Evolutionary conservation across 257 asterid species (phyloP).

Genomic region (Primulina huaijiensis): DNA sequence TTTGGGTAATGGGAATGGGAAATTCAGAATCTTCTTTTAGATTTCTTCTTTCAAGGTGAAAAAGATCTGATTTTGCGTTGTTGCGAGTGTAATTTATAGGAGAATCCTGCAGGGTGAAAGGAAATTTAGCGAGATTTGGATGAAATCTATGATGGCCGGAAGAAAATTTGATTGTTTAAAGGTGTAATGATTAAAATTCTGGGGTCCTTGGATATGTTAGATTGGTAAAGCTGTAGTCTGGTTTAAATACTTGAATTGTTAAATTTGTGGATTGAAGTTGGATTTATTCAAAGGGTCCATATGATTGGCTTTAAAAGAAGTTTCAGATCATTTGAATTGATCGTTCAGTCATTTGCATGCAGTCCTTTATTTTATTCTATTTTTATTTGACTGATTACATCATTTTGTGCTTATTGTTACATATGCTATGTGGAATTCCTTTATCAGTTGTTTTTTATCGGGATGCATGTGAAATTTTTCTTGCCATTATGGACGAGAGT

Average conservation of each 20-base stretch:
- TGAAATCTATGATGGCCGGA: slow-evolving; percentile 28
- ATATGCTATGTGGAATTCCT: neutral
- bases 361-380: neutral
- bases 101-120: slow-evolving; percentile 19
- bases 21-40: slow-evolving; percentile 9
- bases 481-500: neutral
- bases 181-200: slow-evolving; percentile 42
- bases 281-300: neutral
- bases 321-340: neutral
- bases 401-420: neutral
- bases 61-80: slow-evolving; percentile 29
- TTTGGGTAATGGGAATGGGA: slow-evolving; percentile 25
- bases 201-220: slow-evolving; percentile 20
- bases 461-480: no score
- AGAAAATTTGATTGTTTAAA: slow-evolving; percentile 25
- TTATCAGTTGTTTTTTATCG: neutral
- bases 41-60: slow-evolving; percentile 13
- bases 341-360: neutral
- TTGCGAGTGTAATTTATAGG: slow-evolving; percentile 20
- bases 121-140: slow-evolving; percentile 32
- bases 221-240: slow-evolving; percentile 34
- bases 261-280: neutral
- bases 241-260: slow-evolving; percentile 21
- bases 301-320: neutral
- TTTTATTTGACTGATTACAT: neutral